Base-by-base conservation (phyloP, 202 grass and related monocot species). In the Bolboschoenoplectus hybrid region DNA sequence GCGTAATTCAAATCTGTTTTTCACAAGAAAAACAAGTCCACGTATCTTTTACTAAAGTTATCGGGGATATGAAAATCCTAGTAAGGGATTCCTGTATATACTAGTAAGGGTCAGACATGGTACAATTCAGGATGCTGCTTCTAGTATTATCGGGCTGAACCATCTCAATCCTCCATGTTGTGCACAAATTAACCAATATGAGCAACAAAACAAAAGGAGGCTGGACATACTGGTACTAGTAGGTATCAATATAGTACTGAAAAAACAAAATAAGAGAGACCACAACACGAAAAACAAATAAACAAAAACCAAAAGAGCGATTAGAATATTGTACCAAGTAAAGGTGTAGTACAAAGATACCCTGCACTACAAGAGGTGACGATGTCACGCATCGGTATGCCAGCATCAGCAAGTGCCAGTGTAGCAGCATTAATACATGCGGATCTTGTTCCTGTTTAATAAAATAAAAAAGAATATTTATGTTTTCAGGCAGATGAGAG, bases 381-480 rank as follows among this genome's bases (percentile, higher is more conserved):
- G 81, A 98, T 94, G 80, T 98, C 96, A 66, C 86, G 86, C 93
- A 98, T 98, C 76, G 96, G 96, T 85, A 98, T 92, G 45, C 96
- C 93, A 46, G 93, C 96, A 90, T 95, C 90, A 83, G 96, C 93
- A 86, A 98, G 91, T 78, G 96, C 96, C 86, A 98, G 58, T 63
- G 96, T 98, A 84, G 96, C 96, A 87, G 93, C 96, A 94, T 98
- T 96, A 81, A 98, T 98, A 87, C 91, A 98, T 67, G 96, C 96
- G 68, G 96, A 94, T 89, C 93, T 91, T 57, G 96, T 96, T 90
- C 91, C 91, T 98, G 67, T 87, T 84, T 63, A 78, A 77, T 53
- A 60, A 2, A 10, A 77, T 2, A 38, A 82, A 82, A 16, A n/a
- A 73, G 26, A 43, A 38, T 61, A 57, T 40, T 11, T 44, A 60